Percentiles rank a stretch among this genome's conserved stretches.
Evolutionary conservation across 495 filamentous ascomycete genomes (phyloP).

Genomic region (Patellaria atrata): DNA sequence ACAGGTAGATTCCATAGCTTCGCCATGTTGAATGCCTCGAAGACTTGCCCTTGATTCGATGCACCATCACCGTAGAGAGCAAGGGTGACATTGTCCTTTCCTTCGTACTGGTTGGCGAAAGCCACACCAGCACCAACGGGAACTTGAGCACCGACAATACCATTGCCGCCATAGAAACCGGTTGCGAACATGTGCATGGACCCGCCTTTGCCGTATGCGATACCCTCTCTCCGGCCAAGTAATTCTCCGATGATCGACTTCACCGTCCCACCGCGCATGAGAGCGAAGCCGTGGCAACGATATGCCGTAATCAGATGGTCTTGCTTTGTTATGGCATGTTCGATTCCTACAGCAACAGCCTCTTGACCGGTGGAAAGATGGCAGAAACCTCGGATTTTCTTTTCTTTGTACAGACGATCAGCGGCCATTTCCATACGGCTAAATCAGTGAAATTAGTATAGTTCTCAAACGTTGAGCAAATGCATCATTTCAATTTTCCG

Average conservation of each 20-base stretch:
- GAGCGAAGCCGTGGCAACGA: constrained; percentile 93
- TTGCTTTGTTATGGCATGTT: constrained; percentile 78
- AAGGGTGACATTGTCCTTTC: constrained; percentile 68
- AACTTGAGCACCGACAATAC: constrained; percentile 97
- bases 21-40: constrained; percentile 99
- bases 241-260: constrained; percentile 94
- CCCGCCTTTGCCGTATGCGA: constrained; percentile 95
- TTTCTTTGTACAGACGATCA: constrained; percentile 96
- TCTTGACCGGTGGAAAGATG: constrained; percentile 96
- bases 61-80: constrained; percentile 95
- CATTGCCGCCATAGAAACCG: constrained; percentile 96
- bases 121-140: constrained; percentile 93
- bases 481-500: constrained; percentile 12
- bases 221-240: constrained; percentile 85
- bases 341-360: constrained; percentile 91
- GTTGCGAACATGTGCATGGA: constrained; percentile 99
- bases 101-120: constrained; percentile 91
- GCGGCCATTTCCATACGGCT: constrained; percentile 99
- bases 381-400: constrained; percentile 99
- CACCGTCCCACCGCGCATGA: constrained; percentile 89
- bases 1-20: constrained; percentile 95
- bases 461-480: not conserved
- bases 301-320: constrained; percentile 97
- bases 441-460: constrained; percentile 4
- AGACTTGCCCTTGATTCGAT: constrained; percentile 97